Conservation (phyloP, 305 asterid genomes). For the Fraxinus angustifolia region DNA sequence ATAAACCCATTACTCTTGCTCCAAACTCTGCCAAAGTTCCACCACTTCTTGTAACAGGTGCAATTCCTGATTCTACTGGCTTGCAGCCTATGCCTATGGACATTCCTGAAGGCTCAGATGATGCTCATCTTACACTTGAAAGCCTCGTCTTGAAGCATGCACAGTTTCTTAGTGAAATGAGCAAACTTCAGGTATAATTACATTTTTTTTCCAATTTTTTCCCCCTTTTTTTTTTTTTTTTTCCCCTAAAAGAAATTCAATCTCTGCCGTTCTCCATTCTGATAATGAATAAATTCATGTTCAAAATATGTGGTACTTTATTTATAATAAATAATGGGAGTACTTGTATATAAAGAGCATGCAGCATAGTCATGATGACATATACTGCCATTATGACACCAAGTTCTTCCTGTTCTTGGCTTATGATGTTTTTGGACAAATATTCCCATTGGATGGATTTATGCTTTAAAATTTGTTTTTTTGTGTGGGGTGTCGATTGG, state of each 20-base stretch:
- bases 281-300: background rate
- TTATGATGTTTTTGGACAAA: slow-evolving; percentile 11
- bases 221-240: background rate
- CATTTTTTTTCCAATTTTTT: background rate
- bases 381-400: slow-evolving; percentile 4
- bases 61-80: slow-evolving; percentile 53
- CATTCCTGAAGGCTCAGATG: slow-evolving; percentile 70
- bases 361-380: slow-evolving; percentile 2
- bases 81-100: slow-evolving; percentile 78
- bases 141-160: slow-evolving; percentile 75
- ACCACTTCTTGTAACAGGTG: slow-evolving; percentile 55
- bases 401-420: slow-evolving; percentile 1
- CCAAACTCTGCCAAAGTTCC: slow-evolving; percentile 94
- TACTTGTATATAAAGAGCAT: slow-evolving; percentile 16
- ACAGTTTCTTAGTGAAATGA: slow-evolving; percentile 74
- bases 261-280: slow-evolving; percentile 7
- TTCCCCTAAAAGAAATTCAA: background rate
- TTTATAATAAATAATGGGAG: slow-evolving; percentile 2
- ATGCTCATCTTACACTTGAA: slow-evolving; percentile 79
- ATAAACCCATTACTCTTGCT: slow-evolving; percentile 89
- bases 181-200: slow-evolving; percentile 80
- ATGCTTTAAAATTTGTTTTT: slow-evolving; percentile 3
- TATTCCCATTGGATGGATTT: background rate
- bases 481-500: background rate
- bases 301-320: background rate